Conservation (phyloP, 2,329 filamentous ascomycete genomes). For the Metarhizium anisopliae region DNA sequence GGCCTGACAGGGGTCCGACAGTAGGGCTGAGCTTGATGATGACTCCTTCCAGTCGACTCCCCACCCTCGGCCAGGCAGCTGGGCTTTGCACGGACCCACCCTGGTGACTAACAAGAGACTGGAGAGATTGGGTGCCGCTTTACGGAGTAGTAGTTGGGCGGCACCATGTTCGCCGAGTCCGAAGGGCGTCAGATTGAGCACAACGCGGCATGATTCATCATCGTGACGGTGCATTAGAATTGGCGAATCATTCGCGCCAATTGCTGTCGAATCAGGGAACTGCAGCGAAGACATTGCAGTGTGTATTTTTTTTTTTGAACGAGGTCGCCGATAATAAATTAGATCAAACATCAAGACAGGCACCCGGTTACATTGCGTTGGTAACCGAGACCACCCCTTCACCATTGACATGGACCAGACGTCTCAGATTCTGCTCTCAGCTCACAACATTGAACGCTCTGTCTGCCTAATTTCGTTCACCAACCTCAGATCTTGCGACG, state of each 20-base stretch:
- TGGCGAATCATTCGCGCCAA: background rate
- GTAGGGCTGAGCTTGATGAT: slow-evolving; percentile 6
- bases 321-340: too few relatives aligned
- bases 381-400: too few relatives aligned
- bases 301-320: background rate
- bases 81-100: too few relatives aligned
- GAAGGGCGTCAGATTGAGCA: background rate
- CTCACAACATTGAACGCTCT: too few relatives aligned
- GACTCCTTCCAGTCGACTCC: slow-evolving; percentile 1
- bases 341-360: too few relatives aligned
- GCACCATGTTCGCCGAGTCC: background rate
- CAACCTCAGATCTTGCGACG: too few relatives aligned
- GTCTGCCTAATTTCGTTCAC: too few relatives aligned
- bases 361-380: too few relatives aligned
- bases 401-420: too few relatives aligned
- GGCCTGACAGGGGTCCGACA: background rate
- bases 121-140: background rate
- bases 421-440: too few relatives aligned
- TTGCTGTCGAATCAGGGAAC: background rate
- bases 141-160: background rate
- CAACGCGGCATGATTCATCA: background rate
- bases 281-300: background rate
- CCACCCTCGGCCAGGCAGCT: too few relatives aligned
- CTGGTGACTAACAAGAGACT: background rate
- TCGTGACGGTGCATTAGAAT: background rate